phyloP scores from a whole-genome alignment of 371 early-diverging fungal genomes.

The Batrachochytrium dendrobatidis region DNA sequence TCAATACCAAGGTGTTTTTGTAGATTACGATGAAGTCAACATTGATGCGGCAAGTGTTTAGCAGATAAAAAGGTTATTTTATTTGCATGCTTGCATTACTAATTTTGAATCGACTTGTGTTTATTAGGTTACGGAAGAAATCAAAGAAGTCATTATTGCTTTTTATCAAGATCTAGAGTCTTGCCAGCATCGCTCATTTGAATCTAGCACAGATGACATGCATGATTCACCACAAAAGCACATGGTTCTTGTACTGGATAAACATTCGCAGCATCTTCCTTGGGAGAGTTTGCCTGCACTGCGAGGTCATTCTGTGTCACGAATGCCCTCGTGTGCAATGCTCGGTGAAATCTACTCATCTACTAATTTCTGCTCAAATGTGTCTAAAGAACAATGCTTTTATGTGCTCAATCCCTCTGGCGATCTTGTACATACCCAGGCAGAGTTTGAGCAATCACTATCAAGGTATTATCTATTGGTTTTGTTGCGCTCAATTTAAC shows the following conservation, averaged over 20 bases:
- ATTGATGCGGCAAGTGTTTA: conserved; percentile 42
- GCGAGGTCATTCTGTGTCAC: conserved; percentile 61
- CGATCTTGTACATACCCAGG: conserved; percentile 77
- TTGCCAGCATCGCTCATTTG: neutral
- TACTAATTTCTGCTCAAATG: conserved; percentile 11
- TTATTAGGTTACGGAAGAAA: conserved; percentile 26
- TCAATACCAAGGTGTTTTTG: conserved; percentile 39
- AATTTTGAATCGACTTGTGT: neutral
- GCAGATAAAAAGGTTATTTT: neutral
- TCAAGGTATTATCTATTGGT: conserved; percentile 27
- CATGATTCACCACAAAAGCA: conserved; percentile 34
- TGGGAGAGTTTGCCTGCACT: conserved; percentile 77
- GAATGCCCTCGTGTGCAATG: conserved; percentile 71
- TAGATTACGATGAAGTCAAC: conserved; percentile 47
- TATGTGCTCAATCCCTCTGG: conserved; percentile 87
- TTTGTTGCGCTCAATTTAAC: neutral
- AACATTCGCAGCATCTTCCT: conserved; percentile 69
- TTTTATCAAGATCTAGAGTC: conserved; percentile 17
- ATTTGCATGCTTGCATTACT: neutral
- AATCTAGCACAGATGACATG: neutral
- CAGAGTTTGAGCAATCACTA: conserved; percentile 57
- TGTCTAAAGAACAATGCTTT: conserved; percentile 49
- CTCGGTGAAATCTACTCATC: conserved; percentile 54
- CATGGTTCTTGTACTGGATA: conserved; percentile 74
- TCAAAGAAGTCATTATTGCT: conserved; percentile 21